These are phyloP conservation scores for Pichia heedii DNA, from an alignment of 805 yeast species.

Conservation along the genomic window DNA sequence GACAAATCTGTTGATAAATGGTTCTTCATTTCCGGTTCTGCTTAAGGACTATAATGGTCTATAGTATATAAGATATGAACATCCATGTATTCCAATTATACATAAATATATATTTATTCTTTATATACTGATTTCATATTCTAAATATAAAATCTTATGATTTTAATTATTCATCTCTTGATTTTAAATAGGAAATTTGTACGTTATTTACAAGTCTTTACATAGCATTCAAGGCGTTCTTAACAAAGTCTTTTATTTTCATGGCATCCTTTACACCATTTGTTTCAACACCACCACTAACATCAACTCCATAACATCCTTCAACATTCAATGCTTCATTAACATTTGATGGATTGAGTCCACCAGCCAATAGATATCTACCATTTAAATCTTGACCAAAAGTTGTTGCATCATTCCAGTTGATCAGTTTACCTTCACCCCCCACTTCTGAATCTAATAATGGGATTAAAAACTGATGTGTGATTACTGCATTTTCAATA, in stretches of 20 bases:
- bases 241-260: slow-evolving; percentile 55
- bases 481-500: slow-evolving; percentile 16
- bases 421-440: slow-evolving; percentile 78
- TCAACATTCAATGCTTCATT: slow-evolving; percentile 34
- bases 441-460: slow-evolving; percentile 84
- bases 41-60: slow-evolving; percentile 18
- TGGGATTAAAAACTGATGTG: slow-evolving; percentile 41
- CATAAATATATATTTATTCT: not conserved
- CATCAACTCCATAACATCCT: slow-evolving; percentile 87
- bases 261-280: slow-evolving; percentile 59
- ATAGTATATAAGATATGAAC: not conserved
- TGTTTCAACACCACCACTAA: slow-evolving; percentile 90
- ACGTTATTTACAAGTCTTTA: not conserved
- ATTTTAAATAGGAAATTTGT: not conserved
- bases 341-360: slow-evolving; percentile 72
- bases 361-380: slow-evolving; percentile 76
- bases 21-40: slow-evolving; percentile 90
- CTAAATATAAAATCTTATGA: not conserved
- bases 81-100: not conserved
- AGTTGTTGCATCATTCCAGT: slow-evolving; percentile 51
- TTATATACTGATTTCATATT: not conserved
- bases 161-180: not conserved
- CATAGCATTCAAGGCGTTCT: slow-evolving; percentile 32
- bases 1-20: slow-evolving; percentile 96
- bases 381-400: slow-evolving; percentile 27